Conservation (phyloP, 768 basidiomycete species). For the Phylloporus rhodoxanthus region DNA sequence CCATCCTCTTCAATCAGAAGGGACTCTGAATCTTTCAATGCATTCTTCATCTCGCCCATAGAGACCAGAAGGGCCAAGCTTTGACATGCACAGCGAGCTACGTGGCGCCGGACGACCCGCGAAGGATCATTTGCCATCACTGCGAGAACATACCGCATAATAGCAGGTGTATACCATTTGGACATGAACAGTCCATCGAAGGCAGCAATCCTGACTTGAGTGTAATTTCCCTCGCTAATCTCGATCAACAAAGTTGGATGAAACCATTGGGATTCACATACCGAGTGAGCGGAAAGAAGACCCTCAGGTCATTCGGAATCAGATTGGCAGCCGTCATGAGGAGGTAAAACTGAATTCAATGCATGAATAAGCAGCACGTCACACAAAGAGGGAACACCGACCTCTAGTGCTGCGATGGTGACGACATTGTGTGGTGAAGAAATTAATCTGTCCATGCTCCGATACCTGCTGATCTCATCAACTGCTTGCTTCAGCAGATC, state of each 20-base stretch:
- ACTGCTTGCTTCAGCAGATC: slow-evolving; percentile 68
- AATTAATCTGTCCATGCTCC: slow-evolving; percentile 91
- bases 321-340: slow-evolving; percentile 71
- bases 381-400: slow-evolving; percentile 32
- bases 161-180: slow-evolving; percentile 77
- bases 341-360: slow-evolving; percentile 60
- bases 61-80: slow-evolving; percentile 81
- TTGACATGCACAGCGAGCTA: slow-evolving; percentile 79
- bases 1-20: slow-evolving; percentile 86
- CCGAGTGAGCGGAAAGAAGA: slow-evolving; percentile 89
- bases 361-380: slow-evolving; percentile 4
- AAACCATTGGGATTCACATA: slow-evolving; percentile 31
- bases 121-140: slow-evolving; percentile 86
- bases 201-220: slow-evolving; percentile 84
- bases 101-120: slow-evolving; percentile 74
- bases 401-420: slow-evolving; percentile 86
- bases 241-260: slow-evolving; percentile 7
- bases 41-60: slow-evolving; percentile 85
- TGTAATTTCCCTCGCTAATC: slow-evolving; percentile 85
- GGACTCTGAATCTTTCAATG: slow-evolving; percentile 66
- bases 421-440: slow-evolving; percentile 93
- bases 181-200: slow-evolving; percentile 91
- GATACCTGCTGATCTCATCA: slow-evolving; percentile 83
- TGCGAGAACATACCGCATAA: slow-evolving; percentile 83
- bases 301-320: slow-evolving; percentile 66